Percentiles rank a stretch among this genome's conserved stretches.
These are phyloP conservation scores for Camellia oleifera DNA, from an alignment of 179 eudicot species.

Conservation along the genomic window DNA sequence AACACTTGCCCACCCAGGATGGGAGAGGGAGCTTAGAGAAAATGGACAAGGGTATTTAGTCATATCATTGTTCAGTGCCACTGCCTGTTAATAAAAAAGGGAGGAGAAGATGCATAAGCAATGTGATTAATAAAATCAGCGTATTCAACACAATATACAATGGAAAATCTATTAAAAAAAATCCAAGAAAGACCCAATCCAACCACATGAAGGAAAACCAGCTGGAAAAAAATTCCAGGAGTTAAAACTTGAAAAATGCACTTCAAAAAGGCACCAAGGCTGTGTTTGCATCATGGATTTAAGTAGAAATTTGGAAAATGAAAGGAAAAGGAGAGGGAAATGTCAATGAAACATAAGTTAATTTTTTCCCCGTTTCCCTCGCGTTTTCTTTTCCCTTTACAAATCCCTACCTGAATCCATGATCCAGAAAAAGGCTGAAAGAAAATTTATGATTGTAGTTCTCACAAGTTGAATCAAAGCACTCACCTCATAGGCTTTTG, in stretches of 20 bases:
- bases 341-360: too few species aligned
- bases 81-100: too few species aligned
- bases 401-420: too few species aligned
- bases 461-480: conserved; percentile 1
- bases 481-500: conserved; percentile 7
- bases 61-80: background rate
- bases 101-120: background rate
- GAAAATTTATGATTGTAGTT: background rate
- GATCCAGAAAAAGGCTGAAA: background rate
- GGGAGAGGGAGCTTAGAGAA: too few species aligned
- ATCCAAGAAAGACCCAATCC: background rate
- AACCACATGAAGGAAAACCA: background rate
- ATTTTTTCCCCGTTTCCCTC: too few species aligned
- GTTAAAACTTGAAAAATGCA: background rate
- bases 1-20: background rate
- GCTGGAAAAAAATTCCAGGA: background rate
- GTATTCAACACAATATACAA: background rate
- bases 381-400: too few species aligned
- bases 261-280: too few species aligned
- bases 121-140: background rate
- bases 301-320: too few species aligned
- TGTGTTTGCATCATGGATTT: too few species aligned
- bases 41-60: background rate
- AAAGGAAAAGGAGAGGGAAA: too few species aligned
- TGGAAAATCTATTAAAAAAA: background rate